These are phyloP conservation scores for Eucalyptus regnans DNA, from an alignment of 345 rosid species.

Conservation along the genomic window DNA sequence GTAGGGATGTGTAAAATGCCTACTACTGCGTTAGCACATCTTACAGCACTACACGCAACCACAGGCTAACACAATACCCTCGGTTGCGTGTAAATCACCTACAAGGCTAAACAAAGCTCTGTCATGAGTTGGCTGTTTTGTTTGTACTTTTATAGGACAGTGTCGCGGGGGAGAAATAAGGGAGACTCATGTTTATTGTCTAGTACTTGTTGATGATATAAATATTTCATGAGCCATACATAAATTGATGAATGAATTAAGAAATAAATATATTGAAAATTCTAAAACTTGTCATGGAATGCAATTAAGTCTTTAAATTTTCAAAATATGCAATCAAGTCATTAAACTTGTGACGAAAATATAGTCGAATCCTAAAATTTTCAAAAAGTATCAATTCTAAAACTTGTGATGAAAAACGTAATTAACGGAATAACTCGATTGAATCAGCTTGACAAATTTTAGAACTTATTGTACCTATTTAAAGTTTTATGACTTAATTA, in stretches of 20 bases:
- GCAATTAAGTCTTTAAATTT: rapidly evolving
- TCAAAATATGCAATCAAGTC: rapidly evolving
- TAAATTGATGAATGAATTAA: neutral
- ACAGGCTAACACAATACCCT: too few species aligned
- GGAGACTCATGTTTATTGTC: rapidly evolving
- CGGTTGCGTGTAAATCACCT: neutral
- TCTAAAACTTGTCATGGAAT: rapidly evolving
- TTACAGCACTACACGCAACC: too few species aligned
- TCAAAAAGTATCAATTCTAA: too few species aligned
- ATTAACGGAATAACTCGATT: rapidly evolving
- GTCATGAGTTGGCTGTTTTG: neutral
- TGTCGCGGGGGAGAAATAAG: rapidly evolving
- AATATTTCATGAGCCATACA: neutral
- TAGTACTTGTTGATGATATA: neutral
- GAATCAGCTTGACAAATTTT: rapidly evolving
- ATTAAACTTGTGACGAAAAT: too few species aligned
- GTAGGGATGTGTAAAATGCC: too few species aligned
- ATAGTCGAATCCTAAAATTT: rapidly evolving
- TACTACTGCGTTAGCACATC: too few species aligned
- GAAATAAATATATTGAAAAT: too few species aligned
- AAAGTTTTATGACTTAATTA: rapidly evolving
- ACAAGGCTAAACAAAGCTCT: neutral
- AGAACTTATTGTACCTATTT: rapidly evolving
- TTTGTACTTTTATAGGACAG: neutral
- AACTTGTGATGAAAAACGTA: rapidly evolving